A percentile compares a stretch with the other conserved stretches of the same genome.
Evolutionary conservation across 345 rosid species (phyloP).

Genomic region (Syzygium grande): DNA sequence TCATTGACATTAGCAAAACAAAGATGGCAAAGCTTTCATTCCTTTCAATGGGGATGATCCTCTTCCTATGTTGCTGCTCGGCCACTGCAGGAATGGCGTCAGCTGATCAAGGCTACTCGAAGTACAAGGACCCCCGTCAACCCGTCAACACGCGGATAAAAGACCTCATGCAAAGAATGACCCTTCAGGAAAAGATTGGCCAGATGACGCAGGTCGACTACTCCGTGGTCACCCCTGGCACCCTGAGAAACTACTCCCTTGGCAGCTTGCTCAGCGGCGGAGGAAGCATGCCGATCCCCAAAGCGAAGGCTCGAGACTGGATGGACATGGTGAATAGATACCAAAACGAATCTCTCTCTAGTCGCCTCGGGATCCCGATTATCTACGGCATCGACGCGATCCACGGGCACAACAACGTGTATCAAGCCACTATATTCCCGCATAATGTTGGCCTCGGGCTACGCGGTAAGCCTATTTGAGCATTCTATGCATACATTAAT

Average conservation of each 20-base stretch:
- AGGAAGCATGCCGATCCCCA: conserved; percentile 33
- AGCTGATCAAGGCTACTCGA: background rate
- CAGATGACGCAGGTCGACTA: conserved; percentile 34
- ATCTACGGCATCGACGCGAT: conserved; percentile 64
- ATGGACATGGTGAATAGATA: conserved; percentile 25
- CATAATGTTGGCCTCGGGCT: conserved; percentile 45
- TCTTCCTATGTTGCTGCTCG: background rate
- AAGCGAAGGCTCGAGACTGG: conserved; percentile 39
- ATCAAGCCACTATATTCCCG: conserved; percentile 37
- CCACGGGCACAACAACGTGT: conserved; percentile 46
- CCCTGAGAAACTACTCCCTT: conserved; percentile 52
- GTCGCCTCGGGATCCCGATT: conserved; percentile 74
- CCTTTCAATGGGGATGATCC: background rate
- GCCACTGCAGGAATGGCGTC: background rate
- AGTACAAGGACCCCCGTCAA: conserved; percentile 20
- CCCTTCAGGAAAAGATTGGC: conserved; percentile 29
- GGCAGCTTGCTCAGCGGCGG: conserved; percentile 72
- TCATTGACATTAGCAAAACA: background rate
- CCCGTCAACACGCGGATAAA: conserved; percentile 4
- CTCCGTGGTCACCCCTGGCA: conserved; percentile 11
- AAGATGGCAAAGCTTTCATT: background rate
- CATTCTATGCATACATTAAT: background rate
- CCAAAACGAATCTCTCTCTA: conserved; percentile 47
- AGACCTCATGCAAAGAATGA: conserved; percentile 26
- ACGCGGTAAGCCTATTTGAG: conserved; percentile 40